Base-by-base conservation (phyloP, 2,329 filamentous ascomycete species). In the Cladorrhinum sp. region DNA sequence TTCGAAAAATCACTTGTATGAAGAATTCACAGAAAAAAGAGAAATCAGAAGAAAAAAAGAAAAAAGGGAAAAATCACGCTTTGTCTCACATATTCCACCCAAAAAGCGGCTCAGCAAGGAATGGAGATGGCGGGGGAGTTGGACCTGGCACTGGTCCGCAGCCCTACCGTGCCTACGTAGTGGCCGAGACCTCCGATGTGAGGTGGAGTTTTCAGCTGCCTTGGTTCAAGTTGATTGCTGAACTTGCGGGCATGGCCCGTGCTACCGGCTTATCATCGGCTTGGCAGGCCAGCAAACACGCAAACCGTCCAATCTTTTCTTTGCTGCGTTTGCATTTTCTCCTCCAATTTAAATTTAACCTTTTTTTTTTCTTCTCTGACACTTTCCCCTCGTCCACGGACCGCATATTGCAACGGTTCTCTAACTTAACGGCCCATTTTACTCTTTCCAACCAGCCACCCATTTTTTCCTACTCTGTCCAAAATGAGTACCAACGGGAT, bases 171-270 rank as follows among this genome's bases (percentile, higher is more conserved):
- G n/a, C n/a, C n/a, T 60, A 62, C 53, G 50, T 58, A 49, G 39
- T 28, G 18, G 36, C 46, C 59, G 53, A 46, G 58, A 57, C 58
- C 49, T 21, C 51, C 42, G 12, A 53, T 57, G 28, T 60, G 51
- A 5, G 42, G 62, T 64, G 62, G 64, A 60, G 49, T 33, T 61
- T 63, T 66, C 64, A 66, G 64, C 64, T 66, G 62, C 57, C 60
- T 64, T 62, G 64, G 52, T 57, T 46, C 36, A 42, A 7, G 10
- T 42, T 42, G 36, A 42, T 42, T 42, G 36, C 36, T 42, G 6
- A 3, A 16, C 6, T 42, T 46, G 39, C 55, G 23, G 18, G n/a
- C 16, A 39, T 55, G 26, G 61, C 65, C 65, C 60, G 65, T 63
- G 56, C 58, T 58, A 33, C 57, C 54, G 54, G 54, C 24, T 57